Evolutionary conservation across 495 filamentous ascomycete genomes (phyloP).

Genomic region (Aspergillus campestris): DNA sequence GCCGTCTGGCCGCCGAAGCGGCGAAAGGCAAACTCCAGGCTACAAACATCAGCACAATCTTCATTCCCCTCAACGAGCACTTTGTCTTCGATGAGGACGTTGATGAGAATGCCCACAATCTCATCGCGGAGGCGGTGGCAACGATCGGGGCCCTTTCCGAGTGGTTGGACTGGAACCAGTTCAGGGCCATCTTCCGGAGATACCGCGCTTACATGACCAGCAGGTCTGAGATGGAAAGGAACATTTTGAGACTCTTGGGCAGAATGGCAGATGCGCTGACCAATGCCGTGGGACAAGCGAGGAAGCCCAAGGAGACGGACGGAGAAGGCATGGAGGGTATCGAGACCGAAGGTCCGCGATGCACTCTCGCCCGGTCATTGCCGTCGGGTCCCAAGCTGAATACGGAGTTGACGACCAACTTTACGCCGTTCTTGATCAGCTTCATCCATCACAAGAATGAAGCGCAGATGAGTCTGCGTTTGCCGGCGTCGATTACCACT

Average conservation of each 20-base stretch:
- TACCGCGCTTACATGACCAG: conserved; percentile 71
- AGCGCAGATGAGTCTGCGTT: conserved; percentile 79
- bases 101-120: conserved; percentile 70
- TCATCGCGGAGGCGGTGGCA: conserved; percentile 70
- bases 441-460: conserved; percentile 94
- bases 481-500: conserved; percentile 77
- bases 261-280: conserved; percentile 68
- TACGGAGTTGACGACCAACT: conserved; percentile 61
- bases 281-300: conserved; percentile 39
- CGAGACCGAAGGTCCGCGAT: conserved; percentile 23
- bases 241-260: conserved; percentile 72
- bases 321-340: conserved; percentile 26
- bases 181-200: conserved; percentile 67
- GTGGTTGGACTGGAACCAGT: conserved; percentile 87
- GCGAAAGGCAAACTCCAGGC: conserved; percentile 53
- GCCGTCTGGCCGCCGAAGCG: conserved; percentile 60
- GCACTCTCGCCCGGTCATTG: conserved; percentile 52
- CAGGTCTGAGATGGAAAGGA: conserved; percentile 79
- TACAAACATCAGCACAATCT: conserved; percentile 73
- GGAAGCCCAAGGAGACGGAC: conserved; percentile 19
- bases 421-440: conserved; percentile 64
- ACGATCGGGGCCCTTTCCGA: conserved; percentile 65
- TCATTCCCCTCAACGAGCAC: conserved; percentile 87
- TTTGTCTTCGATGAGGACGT: conserved; percentile 77
- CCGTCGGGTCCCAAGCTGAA: conserved; percentile 63